Base-by-base conservation (phyloP, 768 basidiomycete species). In the Dacryopinax spathularia region DNA sequence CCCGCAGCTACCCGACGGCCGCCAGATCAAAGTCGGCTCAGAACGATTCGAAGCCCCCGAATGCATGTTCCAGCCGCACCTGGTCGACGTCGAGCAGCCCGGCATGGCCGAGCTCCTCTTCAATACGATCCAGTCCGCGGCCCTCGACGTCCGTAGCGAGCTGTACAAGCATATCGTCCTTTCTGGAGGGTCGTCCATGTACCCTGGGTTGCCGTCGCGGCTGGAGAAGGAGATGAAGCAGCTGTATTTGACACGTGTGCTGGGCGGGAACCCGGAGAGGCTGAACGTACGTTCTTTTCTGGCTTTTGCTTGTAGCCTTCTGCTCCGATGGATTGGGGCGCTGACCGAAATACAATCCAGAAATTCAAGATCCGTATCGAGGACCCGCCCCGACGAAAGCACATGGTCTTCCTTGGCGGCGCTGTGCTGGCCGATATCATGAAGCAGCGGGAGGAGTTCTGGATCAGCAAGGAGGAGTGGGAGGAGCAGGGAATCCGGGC, bases 181-280 rank as follows among this genome's bases (percentile, higher is more conserved):
- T 29, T 96, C 92, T 2, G 96, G 96, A 61, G 96, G 96, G 6
- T 95, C 92, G 1, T 93, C 90, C 74, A 98, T 98, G 95, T 98
- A 98, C 73, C 95, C 96, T 33, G 96, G 96, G 29, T 83, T 99
- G 63, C 96, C 96, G 12, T 91, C 89, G 72, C 85, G 96, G 48
- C 80, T 99, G 43, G 96, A 98, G 77, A 98, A 98, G 79, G 95
- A 99, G 79, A 92, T 98, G 89, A 98, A 98, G 75, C 96, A 98
- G 74, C 80, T 98, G n/a, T 92, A 97, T 74, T 81, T 99, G 65
- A 89, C 89, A 1, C 81, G 85, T n/a, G 90, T 98, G 18, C 80
- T 98, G 44, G 80, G 82, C 44, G 86, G 89, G 18, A 87, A 98
- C 72, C 86, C 91, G 0, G 75, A 85, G 16, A 80, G 96, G 35